phyloP scores from a whole-genome alignment of 2,329 filamentous ascomycete genomes.

The Chaetothyriales sp. region DNA sequence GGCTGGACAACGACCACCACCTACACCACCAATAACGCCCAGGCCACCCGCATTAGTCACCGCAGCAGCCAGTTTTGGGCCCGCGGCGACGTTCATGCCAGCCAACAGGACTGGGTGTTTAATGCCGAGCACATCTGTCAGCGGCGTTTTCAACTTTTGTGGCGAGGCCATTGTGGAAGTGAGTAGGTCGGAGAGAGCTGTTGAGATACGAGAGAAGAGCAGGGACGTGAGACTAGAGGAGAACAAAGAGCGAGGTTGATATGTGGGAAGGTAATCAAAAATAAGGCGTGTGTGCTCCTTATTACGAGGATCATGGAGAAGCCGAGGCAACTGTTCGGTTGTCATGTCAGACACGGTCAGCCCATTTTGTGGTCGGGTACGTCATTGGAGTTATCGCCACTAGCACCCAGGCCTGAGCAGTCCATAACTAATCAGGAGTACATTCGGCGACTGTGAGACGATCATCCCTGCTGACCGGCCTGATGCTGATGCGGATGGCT shows the following conservation, averaged over 20 bases:
- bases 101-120: constrained; percentile 91
- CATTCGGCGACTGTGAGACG: no score
- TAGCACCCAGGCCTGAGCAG: no score
- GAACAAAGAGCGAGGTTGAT: background rate
- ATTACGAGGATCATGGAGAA: background rate
- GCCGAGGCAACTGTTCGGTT: background rate
- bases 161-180: constrained; percentile 18
- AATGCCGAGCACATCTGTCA: constrained; percentile 95
- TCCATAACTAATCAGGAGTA: no score
- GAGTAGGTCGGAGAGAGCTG: background rate
- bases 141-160: constrained; percentile 81
- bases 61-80: constrained; percentile 87
- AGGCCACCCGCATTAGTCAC: constrained; percentile 95
- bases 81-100: constrained; percentile 98
- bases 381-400: background rate
- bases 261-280: background rate
- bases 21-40: constrained; percentile 79
- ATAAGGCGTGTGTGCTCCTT: background rate
- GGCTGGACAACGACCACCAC: constrained; percentile 21
- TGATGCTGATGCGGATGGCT: no score
- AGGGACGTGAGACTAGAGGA: background rate
- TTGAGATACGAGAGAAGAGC: background rate
- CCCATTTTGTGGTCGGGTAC: background rate
- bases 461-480: no score
- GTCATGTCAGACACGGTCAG: background rate